Evolutionary conservation across 2,329 filamentous ascomycete species (phyloP).

Genomic region (Xylariales sp.): DNA sequence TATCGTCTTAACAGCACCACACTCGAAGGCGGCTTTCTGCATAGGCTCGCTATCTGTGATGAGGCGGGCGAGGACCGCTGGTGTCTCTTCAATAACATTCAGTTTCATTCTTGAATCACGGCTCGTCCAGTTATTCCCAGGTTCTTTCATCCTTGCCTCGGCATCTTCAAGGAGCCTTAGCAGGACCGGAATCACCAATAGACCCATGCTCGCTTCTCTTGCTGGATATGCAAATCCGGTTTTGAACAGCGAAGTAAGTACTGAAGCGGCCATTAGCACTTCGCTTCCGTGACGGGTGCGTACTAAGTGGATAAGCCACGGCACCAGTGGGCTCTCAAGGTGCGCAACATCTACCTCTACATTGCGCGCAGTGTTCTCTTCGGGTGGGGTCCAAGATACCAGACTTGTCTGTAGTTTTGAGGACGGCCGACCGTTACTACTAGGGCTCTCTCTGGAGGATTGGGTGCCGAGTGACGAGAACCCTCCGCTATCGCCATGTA

Average conservation of each 20-base stretch:
- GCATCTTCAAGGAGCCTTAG: conserved; percentile 72
- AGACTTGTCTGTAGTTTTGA: conserved; percentile 46
- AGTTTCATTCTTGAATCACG: conserved; percentile 56
- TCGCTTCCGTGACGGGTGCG: conserved; percentile 68
- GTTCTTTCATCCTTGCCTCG: conserved; percentile 53
- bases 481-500: conserved; percentile 49
- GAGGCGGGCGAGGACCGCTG: conserved; percentile 80
- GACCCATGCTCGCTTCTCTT: conserved; percentile 72
- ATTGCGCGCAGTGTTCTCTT: conserved; percentile 40
- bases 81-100: conserved; percentile 75
- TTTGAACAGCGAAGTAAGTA: conserved; percentile 77
- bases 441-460: conserved; percentile 53
- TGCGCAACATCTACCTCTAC: conserved; percentile 62
- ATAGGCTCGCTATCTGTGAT: conserved; percentile 82
- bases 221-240: conserved; percentile 72
- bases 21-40: conserved; percentile 84
- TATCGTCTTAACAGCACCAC: conserved; percentile 59
- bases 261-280: conserved; percentile 74
- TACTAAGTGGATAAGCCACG: conserved; percentile 76
- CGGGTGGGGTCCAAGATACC: conserved; percentile 44
- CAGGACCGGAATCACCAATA: conserved; percentile 77
- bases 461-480: conserved; percentile 66
- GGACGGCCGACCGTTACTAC: conserved; percentile 43
- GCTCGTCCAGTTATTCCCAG: conserved; percentile 43
- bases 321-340: conserved; percentile 75